Evolutionary conservation across 2,329 filamentous ascomycete genomes (phyloP), one percentile per base, ranked within the genome.

Genomic region (Dactylellina haptotyla): DNA sequence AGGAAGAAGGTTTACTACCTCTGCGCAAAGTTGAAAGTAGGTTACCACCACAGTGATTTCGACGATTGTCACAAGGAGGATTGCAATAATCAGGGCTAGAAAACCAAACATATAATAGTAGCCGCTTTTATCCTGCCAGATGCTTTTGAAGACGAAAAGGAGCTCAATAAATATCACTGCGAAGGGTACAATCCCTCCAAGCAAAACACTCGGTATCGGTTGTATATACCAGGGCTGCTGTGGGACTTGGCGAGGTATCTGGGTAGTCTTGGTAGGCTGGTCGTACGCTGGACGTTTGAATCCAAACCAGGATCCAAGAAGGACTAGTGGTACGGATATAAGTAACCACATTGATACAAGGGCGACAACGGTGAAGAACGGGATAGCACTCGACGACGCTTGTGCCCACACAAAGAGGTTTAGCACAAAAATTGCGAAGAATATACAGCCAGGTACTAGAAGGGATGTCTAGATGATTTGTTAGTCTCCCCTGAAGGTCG

Each of bases 51-150:
- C 87, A 0, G 91, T 93, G 57, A 93, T 91, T 82, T 95, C 91
- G 77, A 91, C 87, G 28, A 96, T 87, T 0, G 91, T 92, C 43
- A 95, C 81, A 28, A 92, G 84, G 6, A 95, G 82, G 66, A 95
- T 90, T 9, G 87, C 82, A 23, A 85, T 88, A 8, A 95, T 89
- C 14, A 92, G 87, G 5, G 89, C 88, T 75, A 95, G 81, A 82
- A 94, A 96, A 9, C 92, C 92, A 79, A 95, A 96, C 20, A 96
- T 89, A 81, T 96, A 96, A 82, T 96, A 96, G 81, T 93, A 96
- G 4, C 91, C 91, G 78, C 88, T 92, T 83, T 96, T 96, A 81
- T 96, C 92, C 80, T 93, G 90, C 90, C 92, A 95, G 32, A 96
- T 81, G 53, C 90, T 93, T 82, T 92, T 91, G 81, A 96, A 95